A percentile compares a stretch with the other conserved stretches of the same genome.
phyloP scores from a whole-genome alignment of 805 yeast species.

The Wickerhamiella dianesei region DNA sequence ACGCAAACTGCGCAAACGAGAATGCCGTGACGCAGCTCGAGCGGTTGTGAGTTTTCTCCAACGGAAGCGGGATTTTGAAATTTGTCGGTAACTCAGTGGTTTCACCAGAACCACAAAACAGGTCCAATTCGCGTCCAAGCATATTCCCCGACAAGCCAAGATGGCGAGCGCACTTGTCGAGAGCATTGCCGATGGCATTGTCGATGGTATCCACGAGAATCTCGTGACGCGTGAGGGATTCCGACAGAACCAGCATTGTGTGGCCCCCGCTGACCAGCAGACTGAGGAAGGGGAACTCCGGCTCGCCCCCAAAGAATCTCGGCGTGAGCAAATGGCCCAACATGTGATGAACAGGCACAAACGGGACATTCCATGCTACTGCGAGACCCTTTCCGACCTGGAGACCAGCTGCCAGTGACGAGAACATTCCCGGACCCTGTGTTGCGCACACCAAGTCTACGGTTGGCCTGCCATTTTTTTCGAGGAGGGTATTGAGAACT shows the following conservation, averaged over 20 bases:
- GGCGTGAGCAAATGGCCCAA: slow-evolving; percentile 74
- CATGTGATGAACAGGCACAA: slow-evolving; percentile 94
- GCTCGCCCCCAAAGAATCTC: slow-evolving; percentile 39
- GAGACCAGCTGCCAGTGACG: slow-evolving; percentile 68
- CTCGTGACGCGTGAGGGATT: slow-evolving; percentile 49
- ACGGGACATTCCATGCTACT: slow-evolving; percentile 61
- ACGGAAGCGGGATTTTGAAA: slow-evolving; percentile 36
- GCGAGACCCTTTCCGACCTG: slow-evolving; percentile 78
- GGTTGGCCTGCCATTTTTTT: slow-evolving; percentile 21
- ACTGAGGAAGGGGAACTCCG: slow-evolving; percentile 62
- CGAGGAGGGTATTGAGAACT: slow-evolving; percentile 36
- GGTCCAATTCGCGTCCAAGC: slow-evolving; percentile 76
- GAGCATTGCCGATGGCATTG: slow-evolving; percentile 84
- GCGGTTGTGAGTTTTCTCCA: slow-evolving; percentile 34
- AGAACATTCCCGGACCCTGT: slow-evolving; percentile 94
- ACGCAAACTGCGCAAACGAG: slow-evolving; percentile 66
- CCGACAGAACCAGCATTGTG: slow-evolving; percentile 67
- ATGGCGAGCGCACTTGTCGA: slow-evolving; percentile 85
- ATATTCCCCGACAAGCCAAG: slow-evolving; percentile 69
- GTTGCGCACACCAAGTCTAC: slow-evolving; percentile 73
- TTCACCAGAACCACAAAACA: slow-evolving; percentile 30
- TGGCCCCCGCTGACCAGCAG: slow-evolving; percentile 89
- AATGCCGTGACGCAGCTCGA: slow-evolving; percentile 38
- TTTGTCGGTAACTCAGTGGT: slow-evolving; percentile 11
- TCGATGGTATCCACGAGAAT: slow-evolving; percentile 65